Base-by-base conservation (phyloP, 2,329 filamentous ascomycete species). In the Ilyonectria robusta region DNA sequence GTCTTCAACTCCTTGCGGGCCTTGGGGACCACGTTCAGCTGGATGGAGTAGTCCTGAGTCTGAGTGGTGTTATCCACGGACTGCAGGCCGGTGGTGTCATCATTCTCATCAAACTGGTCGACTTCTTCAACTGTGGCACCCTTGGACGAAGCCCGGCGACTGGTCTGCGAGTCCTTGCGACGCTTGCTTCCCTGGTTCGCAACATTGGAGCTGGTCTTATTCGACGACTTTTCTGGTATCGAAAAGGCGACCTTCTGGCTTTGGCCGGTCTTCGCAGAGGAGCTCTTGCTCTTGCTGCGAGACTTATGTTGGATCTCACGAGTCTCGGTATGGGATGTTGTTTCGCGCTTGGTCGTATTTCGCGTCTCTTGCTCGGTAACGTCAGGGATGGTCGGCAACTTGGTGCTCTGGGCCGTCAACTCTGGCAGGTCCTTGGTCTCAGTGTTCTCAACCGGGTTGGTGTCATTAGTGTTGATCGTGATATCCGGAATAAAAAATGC, bases 401-500 rank as follows among this genome's bases (percentile, higher is more conserved):
- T 77, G 21, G 75, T 75, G 56, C 76, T 81, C 31, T 80, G 76
- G 5, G 78, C 77, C 2, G 79, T 79, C 54, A 78, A 66, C 46
- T 81, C 80, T 2, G 75, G 76, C 37, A 77, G 65, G 5, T 81
- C 78, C 55, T 75, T 75, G 2, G 76, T 78, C 54, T 77, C 76
- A 4, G 77, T 80, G 64, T 74, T 76, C 65, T 83, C 79, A 9
- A 60, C 65, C 2, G 68, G 69, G 8, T 58, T 77, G 26, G 77
- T 73, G 23, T 80, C 78, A 60, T 83, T 82, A 4, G 79, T 81
- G 62, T 86, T 83, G 37, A 88, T 81, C 2, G 87, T 89, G 67
- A 89, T 88, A 68, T 89, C 87, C 23, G 87, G 86, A 63, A 89
- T 81, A 70, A 89, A 88, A 71, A 88, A 85, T 4, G 86, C 87